Evolutionary conservation across 148 eudicot genomes (phyloP), one percentile per base, ranked within the genome.

Genomic region (Nepenthes gracilis): DNA sequence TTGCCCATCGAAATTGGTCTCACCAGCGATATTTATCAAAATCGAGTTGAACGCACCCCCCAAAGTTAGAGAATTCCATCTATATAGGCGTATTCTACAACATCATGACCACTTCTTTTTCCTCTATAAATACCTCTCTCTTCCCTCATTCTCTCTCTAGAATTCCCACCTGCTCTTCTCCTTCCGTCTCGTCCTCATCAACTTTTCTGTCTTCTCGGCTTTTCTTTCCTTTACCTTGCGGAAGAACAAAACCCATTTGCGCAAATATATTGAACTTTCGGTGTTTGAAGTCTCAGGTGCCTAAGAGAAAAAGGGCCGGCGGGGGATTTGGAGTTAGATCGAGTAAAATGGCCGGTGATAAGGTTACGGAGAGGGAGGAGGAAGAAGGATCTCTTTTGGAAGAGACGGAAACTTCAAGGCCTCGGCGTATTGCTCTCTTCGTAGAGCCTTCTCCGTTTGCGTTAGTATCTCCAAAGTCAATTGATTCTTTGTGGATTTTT

Each of bases 381-480:
- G 80, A 76, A 36, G 83, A 81, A 49, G 54, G 36, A 14, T 90
- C 87, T 4, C 64, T 89, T 59, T 60, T 81, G 58, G 70, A 81
- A 49, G 90, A 87, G 53, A 64, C 76, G 9, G 98, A 85, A 47
- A 54, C 65, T 72, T 77, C 85, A 6, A 76, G 65, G 64, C 98
- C 98, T 64, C 82, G 94, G 36, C 80, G 98, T 9, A 92, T 92
- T 67, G 98, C 90, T 69, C 94, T 92, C 66, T 92, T 92, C 75
- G 94, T 92, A 35, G 98, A 92, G 90, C 98, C 98, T 56, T 92
- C 98, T 61, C 98, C 98, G 2, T 93, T 93, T 68, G 78, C 98
- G 98, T 93, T 74, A 86, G 96, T 86, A 33, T 48, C 12, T 43
- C 35, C 35, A 13, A 6, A 33, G 14, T 64, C 55, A 15, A 48